A percentile compares a stretch with the other conserved stretches of the same genome.
These are phyloP conservation scores for Botryobasidium botryosum DNA, from an alignment of 768 basidiomycete species.

Conservation along the genomic window DNA sequence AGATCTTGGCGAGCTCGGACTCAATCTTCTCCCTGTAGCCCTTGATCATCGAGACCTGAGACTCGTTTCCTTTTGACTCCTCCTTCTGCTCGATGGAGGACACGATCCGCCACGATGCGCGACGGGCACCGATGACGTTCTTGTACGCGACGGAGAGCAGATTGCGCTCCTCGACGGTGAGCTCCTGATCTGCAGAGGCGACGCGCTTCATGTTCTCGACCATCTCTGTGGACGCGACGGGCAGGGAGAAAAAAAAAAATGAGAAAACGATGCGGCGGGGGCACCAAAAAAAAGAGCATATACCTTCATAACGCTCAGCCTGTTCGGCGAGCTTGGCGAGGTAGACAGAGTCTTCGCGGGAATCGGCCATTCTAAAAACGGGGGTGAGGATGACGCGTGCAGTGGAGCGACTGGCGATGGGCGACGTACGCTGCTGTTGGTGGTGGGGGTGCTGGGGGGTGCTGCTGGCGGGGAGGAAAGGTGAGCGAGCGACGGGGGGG, in stretches of 20 bases:
- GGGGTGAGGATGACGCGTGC: neutral
- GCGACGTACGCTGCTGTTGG: too few relatives aligned
- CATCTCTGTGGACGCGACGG: slow-evolving; percentile 21
- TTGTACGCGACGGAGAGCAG: slow-evolving; percentile 42
- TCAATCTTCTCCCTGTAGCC: slow-evolving; percentile 32
- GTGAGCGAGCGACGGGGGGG: too few relatives aligned
- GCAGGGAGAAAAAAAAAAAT: neutral
- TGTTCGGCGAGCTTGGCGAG: slow-evolving; percentile 76
- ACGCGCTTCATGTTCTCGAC: slow-evolving; percentile 33
- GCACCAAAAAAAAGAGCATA: slow-evolving; percentile 10
- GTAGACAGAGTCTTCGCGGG: slow-evolving; percentile 31
- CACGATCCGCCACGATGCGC: slow-evolving; percentile 66
- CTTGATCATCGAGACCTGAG: slow-evolving; percentile 32
- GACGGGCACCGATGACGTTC: slow-evolving; percentile 68
- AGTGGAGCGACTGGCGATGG: too few relatives aligned
- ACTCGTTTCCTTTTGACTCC: slow-evolving; percentile 31
- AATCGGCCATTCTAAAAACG: slow-evolving; percentile 16
- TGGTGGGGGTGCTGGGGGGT: too few relatives aligned
- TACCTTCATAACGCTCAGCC: slow-evolving; percentile 80
- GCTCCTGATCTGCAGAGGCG: slow-evolving; percentile 31
- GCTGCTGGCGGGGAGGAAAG: too few relatives aligned
- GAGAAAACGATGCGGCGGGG: too few relatives aligned
- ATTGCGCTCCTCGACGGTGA: slow-evolving; percentile 36
- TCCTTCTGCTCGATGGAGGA: slow-evolving; percentile 34
- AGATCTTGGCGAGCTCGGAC: slow-evolving; percentile 32